Evolutionary conservation across 2,329 filamentous ascomycete genomes (phyloP).

Genomic region (Aureobasidium vineae): DNA sequence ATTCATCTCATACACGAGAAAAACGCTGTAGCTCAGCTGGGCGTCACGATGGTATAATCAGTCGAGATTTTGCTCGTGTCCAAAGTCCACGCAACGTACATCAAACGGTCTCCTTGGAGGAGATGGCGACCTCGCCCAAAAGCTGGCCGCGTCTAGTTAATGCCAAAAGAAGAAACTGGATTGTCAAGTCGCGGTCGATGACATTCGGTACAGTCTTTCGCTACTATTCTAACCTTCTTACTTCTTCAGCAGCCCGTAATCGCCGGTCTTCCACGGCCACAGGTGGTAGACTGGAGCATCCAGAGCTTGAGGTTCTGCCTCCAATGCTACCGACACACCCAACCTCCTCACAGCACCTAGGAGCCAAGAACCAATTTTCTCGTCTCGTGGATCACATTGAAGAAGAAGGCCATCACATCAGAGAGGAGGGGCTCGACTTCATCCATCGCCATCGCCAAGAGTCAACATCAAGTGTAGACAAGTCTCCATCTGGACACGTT

Average conservation of each 20-base stretch:
- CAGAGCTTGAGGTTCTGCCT: slow-evolving; percentile 50
- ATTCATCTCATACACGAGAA: slow-evolving; percentile 48
- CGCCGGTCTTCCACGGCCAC: slow-evolving; percentile 46
- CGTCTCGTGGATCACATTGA: not conserved
- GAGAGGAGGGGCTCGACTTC: not conserved
- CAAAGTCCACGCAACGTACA: not conserved
- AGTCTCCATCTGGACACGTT: no score
- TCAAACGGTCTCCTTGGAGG: not conserved
- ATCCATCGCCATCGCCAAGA: not conserved
- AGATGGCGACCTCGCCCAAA: not conserved
- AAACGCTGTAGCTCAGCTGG: slow-evolving; percentile 44
- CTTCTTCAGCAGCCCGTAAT: slow-evolving; percentile 45
- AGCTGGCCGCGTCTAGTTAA: slow-evolving; percentile 1
- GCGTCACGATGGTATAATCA: slow-evolving; percentile 40
- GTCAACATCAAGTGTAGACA: not conserved
- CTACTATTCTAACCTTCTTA: slow-evolving; percentile 48
- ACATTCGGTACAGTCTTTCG: slow-evolving; percentile 39
- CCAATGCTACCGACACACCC: slow-evolving; percentile 33
- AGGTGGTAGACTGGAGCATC: slow-evolving; percentile 46
- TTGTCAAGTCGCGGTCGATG: slow-evolving; percentile 24
- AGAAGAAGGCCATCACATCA: not conserved
- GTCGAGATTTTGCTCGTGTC: slow-evolving; percentile 42
- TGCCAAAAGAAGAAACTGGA: slow-evolving; percentile 21
- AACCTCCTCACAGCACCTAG: not conserved
- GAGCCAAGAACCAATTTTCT: not conserved